Percentiles rank a stretch among this genome's conserved stretches.
Evolutionary conservation across 1,284 basidiomycete species (phyloP).

Genomic region (Nidula niveotomentosa): DNA sequence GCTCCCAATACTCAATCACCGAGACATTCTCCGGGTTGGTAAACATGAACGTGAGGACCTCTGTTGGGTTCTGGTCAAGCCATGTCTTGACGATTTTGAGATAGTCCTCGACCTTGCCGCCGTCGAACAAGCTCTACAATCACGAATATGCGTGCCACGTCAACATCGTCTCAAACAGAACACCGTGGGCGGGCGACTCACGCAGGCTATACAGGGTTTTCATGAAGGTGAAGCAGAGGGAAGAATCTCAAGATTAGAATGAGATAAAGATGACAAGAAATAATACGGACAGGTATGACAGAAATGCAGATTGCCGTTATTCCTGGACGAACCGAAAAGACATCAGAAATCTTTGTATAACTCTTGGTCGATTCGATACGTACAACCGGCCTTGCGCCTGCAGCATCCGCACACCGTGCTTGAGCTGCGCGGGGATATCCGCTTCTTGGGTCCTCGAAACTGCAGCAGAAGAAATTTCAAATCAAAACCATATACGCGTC

Average conservation of each 20-base stretch:
- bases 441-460: constrained; percentile 52
- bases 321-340: constrained; percentile 10
- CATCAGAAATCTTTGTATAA: background rate
- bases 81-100: constrained; percentile 63
- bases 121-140: constrained; percentile 49
- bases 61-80: constrained; percentile 70
- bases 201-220: no score
- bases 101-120: constrained; percentile 63
- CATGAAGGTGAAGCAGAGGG: constrained; percentile 12
- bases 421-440: constrained; percentile 58
- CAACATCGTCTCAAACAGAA: constrained; percentile 12
- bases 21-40: constrained; percentile 68
- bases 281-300: constrained; percentile 58
- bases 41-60: constrained; percentile 72
- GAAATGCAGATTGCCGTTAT: constrained; percentile 49
- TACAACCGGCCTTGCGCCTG: constrained; percentile 71
- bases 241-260: background rate
- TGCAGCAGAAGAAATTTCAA: background rate
- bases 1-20: constrained; percentile 48
- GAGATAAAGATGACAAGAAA: background rate
- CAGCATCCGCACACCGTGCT: constrained; percentile 68
- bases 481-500: background rate
- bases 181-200: no score
- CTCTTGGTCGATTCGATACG: background rate
- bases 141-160: background rate